phyloP scores from a whole-genome alignment of 345 rosid species.

The Raphanus sativus region DNA sequence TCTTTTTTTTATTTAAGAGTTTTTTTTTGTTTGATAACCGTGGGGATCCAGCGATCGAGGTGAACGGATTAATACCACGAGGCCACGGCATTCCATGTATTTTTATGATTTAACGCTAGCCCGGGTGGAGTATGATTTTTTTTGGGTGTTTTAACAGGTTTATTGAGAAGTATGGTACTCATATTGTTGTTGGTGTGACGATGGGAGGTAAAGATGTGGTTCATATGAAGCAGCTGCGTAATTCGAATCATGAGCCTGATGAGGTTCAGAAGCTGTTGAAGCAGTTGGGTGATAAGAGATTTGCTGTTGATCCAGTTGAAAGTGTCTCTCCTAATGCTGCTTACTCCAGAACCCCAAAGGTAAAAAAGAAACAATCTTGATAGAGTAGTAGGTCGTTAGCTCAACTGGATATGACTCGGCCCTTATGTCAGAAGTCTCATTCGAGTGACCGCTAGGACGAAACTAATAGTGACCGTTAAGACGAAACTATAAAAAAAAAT shows the following conservation, averaged over 20 bases:
- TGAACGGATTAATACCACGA: too few species aligned
- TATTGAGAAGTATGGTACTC: conserved; percentile 86
- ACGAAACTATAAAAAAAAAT: too few species aligned
- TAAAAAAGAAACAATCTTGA: conserved; percentile 19
- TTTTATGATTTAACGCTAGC: too few species aligned
- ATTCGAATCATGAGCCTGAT: conserved; percentile 53
- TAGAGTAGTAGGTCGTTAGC: not conserved
- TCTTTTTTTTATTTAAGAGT: not conserved
- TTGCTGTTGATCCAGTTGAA: conserved; percentile 43
- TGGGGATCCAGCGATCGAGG: too few species aligned
- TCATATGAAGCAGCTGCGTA: conserved; percentile 71
- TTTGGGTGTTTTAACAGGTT: conserved; percentile 43
- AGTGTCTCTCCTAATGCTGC: conserved; percentile 17
- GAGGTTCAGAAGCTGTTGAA: conserved; percentile 70
- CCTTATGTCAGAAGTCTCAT: too few species aligned
- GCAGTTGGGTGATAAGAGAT: conserved; percentile 61
- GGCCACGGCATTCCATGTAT: too few species aligned
- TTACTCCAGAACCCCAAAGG: conserved; percentile 46
- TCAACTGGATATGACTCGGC: too few species aligned
- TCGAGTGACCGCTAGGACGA: too few species aligned
- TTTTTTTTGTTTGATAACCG: too few species aligned
- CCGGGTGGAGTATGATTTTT: not conserved
- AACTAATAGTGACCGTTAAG: too few species aligned
- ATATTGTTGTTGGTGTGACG: conserved; percentile 70
- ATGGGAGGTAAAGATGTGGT: conserved; percentile 89